These are phyloP conservation scores for Colletotrichum abscissum DNA, from an alignment of 2,329 filamentous ascomycete species.

Conservation along the genomic window DNA sequence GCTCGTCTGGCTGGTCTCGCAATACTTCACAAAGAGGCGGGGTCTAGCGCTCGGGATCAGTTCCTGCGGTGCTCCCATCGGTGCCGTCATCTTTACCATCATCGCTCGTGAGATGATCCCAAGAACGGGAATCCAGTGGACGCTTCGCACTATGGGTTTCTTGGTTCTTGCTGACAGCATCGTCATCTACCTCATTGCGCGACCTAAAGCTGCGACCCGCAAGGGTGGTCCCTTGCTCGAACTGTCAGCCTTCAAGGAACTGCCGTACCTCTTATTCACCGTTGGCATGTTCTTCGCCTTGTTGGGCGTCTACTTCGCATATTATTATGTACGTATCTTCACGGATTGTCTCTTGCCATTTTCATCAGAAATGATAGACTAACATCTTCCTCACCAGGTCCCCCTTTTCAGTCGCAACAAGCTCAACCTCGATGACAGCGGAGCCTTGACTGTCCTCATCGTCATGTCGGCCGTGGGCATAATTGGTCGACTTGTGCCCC, in stretches of 20 bases:
- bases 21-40: conserved; percentile 66
- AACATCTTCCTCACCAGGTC: background rate
- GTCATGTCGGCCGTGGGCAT: conserved; percentile 37
- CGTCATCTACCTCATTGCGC: conserved; percentile 19
- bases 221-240: conserved; percentile 24
- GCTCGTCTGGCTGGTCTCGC: conserved; percentile 66
- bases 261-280: conserved; percentile 28
- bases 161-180: conserved; percentile 72
- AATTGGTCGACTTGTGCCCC: conserved; percentile 35
- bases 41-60: conserved; percentile 68
- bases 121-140: conserved; percentile 66
- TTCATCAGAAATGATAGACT: background rate
- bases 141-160: conserved; percentile 70
- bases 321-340: conserved; percentile 22
- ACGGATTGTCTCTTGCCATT: background rate
- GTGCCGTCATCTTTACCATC: conserved; percentile 64
- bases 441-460: conserved; percentile 24
- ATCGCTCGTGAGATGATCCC: conserved; percentile 64
- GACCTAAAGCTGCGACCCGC: conserved; percentile 9
- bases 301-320: conserved; percentile 28
- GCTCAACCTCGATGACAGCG: conserved; percentile 20
- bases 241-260: conserved; percentile 27
- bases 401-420: conserved; percentile 16
- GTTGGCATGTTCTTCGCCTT: conserved; percentile 34
- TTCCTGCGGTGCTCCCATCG: conserved; percentile 65